These are phyloP conservation scores for Rhodamnia argentea DNA, from an alignment of 345 rosid genomes.

Conservation along the genomic window DNA sequence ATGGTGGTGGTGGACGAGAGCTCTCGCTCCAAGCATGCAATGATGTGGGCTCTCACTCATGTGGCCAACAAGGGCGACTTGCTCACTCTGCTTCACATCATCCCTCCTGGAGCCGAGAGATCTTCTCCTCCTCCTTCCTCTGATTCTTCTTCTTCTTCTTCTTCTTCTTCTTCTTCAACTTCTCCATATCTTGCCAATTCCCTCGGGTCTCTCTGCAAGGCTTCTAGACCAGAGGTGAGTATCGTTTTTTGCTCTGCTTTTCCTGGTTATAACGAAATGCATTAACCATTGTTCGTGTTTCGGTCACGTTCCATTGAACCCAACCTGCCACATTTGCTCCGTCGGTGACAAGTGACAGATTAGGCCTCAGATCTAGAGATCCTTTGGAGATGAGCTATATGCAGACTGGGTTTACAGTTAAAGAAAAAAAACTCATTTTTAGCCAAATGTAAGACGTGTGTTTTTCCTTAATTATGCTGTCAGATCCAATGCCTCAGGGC, in stretches of 20 bases:
- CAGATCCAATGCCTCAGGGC: neutral
- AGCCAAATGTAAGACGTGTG: neutral
- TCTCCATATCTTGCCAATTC: conserved; percentile 51
- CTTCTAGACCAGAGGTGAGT: conserved; percentile 79
- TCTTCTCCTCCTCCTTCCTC: conserved; percentile 2
- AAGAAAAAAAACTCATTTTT: neutral
- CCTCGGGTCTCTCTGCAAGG: conserved; percentile 88
- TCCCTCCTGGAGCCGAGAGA: conserved; percentile 17
- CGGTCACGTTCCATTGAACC: neutral
- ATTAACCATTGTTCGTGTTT: neutral
- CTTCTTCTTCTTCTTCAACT: neutral
- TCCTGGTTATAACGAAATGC: neutral
- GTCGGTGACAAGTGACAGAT: neutral
- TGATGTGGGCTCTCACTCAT: conserved; percentile 99
- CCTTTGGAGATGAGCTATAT: neutral
- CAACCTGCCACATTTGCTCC: neutral
- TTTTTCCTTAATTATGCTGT: neutral
- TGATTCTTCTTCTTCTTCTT: conserved; percentile 9
- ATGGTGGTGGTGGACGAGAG: conserved; percentile 86
- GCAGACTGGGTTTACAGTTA: neutral
- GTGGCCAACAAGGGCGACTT: conserved; percentile 67
- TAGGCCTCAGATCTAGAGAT: neutral
- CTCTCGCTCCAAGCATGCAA: conserved; percentile 74
- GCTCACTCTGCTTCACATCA: conserved; percentile 67
- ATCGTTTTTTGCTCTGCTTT: neutral